Conservation (phyloP, 1,284 basidiomycete species). For the Sporisorium graminicola region DNA sequence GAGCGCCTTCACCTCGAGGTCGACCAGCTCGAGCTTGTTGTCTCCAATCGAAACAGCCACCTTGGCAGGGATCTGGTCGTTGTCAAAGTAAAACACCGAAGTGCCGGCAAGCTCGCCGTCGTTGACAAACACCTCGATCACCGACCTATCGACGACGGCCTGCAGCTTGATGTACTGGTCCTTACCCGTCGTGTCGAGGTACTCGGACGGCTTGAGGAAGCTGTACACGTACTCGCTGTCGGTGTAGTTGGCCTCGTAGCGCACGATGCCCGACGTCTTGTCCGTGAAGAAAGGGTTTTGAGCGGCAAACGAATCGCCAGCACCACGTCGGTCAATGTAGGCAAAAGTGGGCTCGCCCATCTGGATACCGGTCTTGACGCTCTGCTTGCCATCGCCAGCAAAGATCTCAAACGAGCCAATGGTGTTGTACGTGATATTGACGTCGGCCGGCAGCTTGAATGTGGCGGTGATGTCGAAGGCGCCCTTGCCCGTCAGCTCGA, state of each 20-base stretch:
- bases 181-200: slow-evolving; percentile 20
- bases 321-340: slow-evolving; percentile 68
- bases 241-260: slow-evolving; percentile 48
- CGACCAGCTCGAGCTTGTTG: slow-evolving; percentile 36
- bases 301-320: slow-evolving; percentile 57
- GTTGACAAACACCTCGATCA: slow-evolving; percentile 69
- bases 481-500: slow-evolving; percentile 58
- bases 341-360: slow-evolving; percentile 63
- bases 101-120: slow-evolving; percentile 55
- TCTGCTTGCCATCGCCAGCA: slow-evolving; percentile 38
- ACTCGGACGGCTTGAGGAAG: slow-evolving; percentile 29
- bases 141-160: slow-evolving; percentile 64
- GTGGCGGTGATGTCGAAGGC: slow-evolving; percentile 69
- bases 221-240: slow-evolving; percentile 34
- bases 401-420: slow-evolving; percentile 48
- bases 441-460: slow-evolving; percentile 48
- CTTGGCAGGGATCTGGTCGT: slow-evolving; percentile 42
- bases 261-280: slow-evolving; percentile 53
- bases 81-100: slow-evolving; percentile 55
- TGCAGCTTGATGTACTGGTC: slow-evolving; percentile 44
- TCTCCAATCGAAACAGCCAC: slow-evolving; percentile 46
- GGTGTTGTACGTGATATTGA: slow-evolving; percentile 42
- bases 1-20: slow-evolving; percentile 47
- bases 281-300: slow-evolving; percentile 69
- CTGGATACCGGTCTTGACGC: slow-evolving; percentile 50